Evolutionary conservation across 192 early-diverging fungal genomes (phyloP), one percentile per base, ranked within the genome.

Genomic region (Pilaira anomala): DNA sequence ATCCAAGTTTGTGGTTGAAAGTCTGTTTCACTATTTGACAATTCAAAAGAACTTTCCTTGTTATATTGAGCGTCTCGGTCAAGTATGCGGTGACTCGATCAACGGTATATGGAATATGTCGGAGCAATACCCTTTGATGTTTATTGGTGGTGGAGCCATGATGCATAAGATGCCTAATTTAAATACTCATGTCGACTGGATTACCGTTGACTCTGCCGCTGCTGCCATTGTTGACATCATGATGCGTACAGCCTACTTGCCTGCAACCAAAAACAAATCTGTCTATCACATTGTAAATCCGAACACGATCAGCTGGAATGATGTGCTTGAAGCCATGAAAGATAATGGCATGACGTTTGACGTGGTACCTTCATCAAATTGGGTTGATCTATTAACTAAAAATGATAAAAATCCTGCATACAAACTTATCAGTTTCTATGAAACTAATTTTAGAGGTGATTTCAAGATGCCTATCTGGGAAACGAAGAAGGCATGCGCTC

Each of bases 221-320:
- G 11, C 42, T 12, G 18, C 57, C 2, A 69, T 74, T 24, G 22
- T n/a, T 0, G 67, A 69, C 7, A 64, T 74, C 7, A 68, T 68
- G 48, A 11, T 52, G 25, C 30, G 48, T 6, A 57, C 62, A 13
- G 40, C 53, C 1, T 36, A 36, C 33, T 67, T 56, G 18, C 7
- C 42, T 19, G 53, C 24, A 8, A 44, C 41, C 4, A 0, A 3
- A 7, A 9, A 21, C 12, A 24, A 49, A 9, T 46, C 50, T n/a
- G 25, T 67, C 3, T 63, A 62, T 36, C 71, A 72, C 39, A 65
- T 73, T 41, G 54, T 73, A 0, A 73, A 62, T 25, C 71, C 71
- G 18, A 60, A 63, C 2, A 9, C 21, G 16, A 13, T 55, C 7
- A 29, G n/a, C 12, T 73, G 71, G 71, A 44, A 0, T 1, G 45